Base-by-base conservation (phyloP, 441 rosid species). In the Pelargonium citronellum region DNA sequence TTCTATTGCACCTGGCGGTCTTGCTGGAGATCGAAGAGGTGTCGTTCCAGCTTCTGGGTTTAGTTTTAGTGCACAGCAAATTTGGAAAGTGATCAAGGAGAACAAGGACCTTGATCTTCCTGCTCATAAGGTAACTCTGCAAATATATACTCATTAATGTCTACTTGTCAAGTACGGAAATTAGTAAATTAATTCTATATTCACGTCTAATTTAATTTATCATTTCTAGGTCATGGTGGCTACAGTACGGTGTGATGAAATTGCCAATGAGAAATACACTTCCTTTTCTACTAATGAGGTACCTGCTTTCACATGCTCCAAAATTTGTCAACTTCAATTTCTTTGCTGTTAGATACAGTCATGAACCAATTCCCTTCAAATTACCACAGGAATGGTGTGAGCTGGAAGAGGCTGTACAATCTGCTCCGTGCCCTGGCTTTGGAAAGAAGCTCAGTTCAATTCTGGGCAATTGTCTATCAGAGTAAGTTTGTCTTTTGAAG, bases 71-170 rank as follows among this genome's bases (percentile, higher is more conserved):
- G 89, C 98, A 46, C 88, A 86, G 71, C 86, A 93, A 78, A 96
- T 96, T 75, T 96, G 99, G 99, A 86, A 84, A 79, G 91, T 96
- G 68, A 96, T 96, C 51, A 96, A 93, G 78, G 98, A 96, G 77
- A 96, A 96, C 79, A 96, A 84, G 85, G 98, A 96, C 86, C 89
- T 96, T 72, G 99, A 96, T 79, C 96, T 96, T 79, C 99, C 99
- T 64, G 99, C 99, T n/a, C 99, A 96, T 79, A 96, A 96, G 97
- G 99, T 96, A 79, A 69, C 70, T 37, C 65, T 70, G 11, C 71
- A 65, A 73, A 60, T 60, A 60, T 19, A 19, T 19, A 60, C 64
- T 60, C 17, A 60, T 60, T 12, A 60, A 30, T 19, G 30, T 20
- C 13, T 60, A 19, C 34, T 60, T 60, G 64, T 60, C 61, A 60